phyloP scores from a whole-genome alignment of 345 rosid genomes.

The Theobroma cacao region DNA sequence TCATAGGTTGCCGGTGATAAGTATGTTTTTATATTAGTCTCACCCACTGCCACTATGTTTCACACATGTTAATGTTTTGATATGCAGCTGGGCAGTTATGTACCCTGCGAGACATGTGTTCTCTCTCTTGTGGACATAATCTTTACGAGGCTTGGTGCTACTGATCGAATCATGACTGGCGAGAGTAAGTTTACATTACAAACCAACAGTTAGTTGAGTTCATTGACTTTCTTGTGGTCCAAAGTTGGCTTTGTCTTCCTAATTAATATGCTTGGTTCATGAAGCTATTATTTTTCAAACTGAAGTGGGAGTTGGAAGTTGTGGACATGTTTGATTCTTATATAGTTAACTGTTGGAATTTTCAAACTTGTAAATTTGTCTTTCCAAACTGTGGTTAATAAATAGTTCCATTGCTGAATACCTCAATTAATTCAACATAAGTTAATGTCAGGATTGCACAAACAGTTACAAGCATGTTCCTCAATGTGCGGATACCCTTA shows the following conservation, averaged over 20 bases:
- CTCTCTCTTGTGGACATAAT: slow-evolving; percentile 78
- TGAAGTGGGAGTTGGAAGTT: not conserved
- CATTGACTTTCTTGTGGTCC: not conserved
- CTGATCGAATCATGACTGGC: slow-evolving; percentile 92
- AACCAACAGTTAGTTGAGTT: not conserved
- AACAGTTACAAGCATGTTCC: not conserved
- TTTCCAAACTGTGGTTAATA: not conserved
- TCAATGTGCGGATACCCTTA: not conserved
- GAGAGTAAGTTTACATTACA: slow-evolving; percentile 59
- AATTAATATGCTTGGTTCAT: not conserved
- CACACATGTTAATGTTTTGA: slow-evolving; percentile 6
- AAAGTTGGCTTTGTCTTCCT: not conserved
- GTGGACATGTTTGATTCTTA: not conserved
- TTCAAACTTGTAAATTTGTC: not conserved
- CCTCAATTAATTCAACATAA: not conserved
- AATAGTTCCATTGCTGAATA: not conserved
- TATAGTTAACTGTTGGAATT: not conserved
- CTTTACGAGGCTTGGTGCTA: slow-evolving; percentile 92
- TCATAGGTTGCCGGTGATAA: not conserved
- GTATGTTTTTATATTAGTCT: not conserved
- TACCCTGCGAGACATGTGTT: slow-evolving; percentile 65
- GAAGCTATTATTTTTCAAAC: not conserved
- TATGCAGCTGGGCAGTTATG: slow-evolving; percentile 84
- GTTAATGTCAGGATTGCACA: not conserved
- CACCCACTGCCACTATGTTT: not conserved